Percentiles rank a stretch among this genome's conserved stretches.
Evolutionary conservation across 495 filamentous ascomycete genomes (phyloP).

Genomic region (Immersiella caudata): DNA sequence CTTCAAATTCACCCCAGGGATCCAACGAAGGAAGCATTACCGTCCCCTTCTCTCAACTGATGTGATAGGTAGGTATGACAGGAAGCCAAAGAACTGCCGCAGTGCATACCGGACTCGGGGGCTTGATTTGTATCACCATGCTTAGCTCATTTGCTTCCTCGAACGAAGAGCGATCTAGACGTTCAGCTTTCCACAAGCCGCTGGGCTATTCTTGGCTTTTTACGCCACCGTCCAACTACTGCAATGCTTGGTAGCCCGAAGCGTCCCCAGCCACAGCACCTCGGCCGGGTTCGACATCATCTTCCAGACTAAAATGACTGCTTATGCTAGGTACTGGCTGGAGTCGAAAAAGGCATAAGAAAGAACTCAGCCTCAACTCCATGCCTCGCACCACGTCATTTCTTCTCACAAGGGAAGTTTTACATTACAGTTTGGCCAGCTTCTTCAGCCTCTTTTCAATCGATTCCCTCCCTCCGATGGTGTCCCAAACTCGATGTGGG

Average conservation of each 20-base stretch:
- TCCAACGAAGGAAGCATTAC: background rate
- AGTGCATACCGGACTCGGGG: background rate
- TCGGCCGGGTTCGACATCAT: background rate
- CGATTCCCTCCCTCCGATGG: slow-evolving; percentile 63
- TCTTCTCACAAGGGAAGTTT: no score
- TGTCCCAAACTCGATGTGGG: slow-evolving; percentile 85
- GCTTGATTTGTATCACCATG: background rate
- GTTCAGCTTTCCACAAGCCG: background rate
- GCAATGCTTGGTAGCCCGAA: background rate
- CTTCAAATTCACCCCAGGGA: background rate
- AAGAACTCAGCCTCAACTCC: background rate
- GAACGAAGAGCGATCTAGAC: background rate
- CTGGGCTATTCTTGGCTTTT: background rate
- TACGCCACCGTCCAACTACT: background rate
- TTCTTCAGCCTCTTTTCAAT: slow-evolving; percentile 57
- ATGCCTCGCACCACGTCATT: no score
- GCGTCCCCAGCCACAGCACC: background rate
- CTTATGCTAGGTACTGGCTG: background rate
- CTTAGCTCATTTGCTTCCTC: background rate
- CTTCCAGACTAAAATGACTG: background rate
- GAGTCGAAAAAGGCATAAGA: background rate
- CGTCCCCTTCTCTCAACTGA: background rate
- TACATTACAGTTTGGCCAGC: slow-evolving; percentile 51
- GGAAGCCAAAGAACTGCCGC: background rate
- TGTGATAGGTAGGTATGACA: background rate